These are phyloP conservation scores for Patellifolia procumbens DNA, from an alignment of 179 eudicot genomes.

Conservation along the genomic window DNA sequence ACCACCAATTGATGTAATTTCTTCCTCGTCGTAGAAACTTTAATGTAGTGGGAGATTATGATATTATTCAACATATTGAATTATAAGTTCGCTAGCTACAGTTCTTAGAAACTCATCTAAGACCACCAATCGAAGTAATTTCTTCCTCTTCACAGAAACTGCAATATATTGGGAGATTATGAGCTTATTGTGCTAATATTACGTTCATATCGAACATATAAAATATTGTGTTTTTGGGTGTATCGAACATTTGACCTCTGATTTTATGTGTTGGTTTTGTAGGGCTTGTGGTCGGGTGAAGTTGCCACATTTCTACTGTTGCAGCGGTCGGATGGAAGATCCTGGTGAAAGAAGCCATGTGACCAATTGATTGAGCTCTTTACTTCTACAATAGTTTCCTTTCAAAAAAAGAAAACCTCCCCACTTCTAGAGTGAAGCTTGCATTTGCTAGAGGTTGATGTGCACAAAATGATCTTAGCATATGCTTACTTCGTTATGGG, in stretches of 20 bases:
- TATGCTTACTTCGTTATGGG: not conserved
- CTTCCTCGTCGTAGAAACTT: too few relatives aligned
- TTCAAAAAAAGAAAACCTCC: not conserved
- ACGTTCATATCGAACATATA: not conserved
- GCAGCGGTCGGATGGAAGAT: conserved; percentile 47
- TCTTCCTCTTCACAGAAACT: not conserved
- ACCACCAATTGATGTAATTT: too few relatives aligned
- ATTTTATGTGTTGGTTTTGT: conserved; percentile 14
- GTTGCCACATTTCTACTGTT: conserved; percentile 61
- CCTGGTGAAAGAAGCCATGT: conserved; percentile 27
- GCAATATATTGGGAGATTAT: not conserved
- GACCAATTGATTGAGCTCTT: conserved; percentile 16
- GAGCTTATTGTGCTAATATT: not conserved
- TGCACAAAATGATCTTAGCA: not conserved
- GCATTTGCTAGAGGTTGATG: conserved; percentile 1
- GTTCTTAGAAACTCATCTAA: too few relatives aligned
- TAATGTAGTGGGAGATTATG: too few relatives aligned
- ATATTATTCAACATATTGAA: too few relatives aligned
- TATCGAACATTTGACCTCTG: not conserved
- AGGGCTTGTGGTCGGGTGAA: conserved; percentile 56
- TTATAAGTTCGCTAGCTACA: too few relatives aligned
- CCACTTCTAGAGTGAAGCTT: not conserved
- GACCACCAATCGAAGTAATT: not conserved
- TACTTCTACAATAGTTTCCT: not conserved
- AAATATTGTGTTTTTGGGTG: not conserved